These are phyloP conservation scores for Phenoliferia sp. DNA, from an alignment of 1,284 basidiomycete species.

Conservation along the genomic window DNA sequence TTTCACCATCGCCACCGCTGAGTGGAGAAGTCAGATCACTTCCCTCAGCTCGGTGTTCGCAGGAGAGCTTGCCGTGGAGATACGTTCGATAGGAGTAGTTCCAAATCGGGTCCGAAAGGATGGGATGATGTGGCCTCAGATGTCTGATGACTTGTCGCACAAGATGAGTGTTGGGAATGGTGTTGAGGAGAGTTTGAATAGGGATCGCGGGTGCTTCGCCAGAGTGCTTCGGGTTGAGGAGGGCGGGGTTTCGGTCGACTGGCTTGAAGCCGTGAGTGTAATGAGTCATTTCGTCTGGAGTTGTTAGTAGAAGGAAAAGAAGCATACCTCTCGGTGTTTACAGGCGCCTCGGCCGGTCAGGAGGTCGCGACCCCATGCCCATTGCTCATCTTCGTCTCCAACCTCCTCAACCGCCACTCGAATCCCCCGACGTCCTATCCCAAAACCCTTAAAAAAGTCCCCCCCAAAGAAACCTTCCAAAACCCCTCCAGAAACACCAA, in stretches of 20 bases:
- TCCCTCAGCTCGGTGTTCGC: too few relatives aligned
- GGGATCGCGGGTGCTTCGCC: background rate
- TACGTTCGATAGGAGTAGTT: constrained; percentile 55
- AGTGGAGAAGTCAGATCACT: background rate
- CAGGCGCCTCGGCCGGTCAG: too few relatives aligned
- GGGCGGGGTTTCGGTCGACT: constrained; percentile 2
- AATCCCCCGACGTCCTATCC: too few relatives aligned
- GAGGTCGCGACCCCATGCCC: too few relatives aligned
- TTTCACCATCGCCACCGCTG: constrained; percentile 15
- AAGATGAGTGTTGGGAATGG: background rate
- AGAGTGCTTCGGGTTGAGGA: background rate
- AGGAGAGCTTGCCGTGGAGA: constrained; percentile 28
- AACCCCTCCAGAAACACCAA: too few relatives aligned
- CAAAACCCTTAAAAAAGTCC: too few relatives aligned
- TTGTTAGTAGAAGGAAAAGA: too few relatives aligned
- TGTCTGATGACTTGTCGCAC: constrained; percentile 36
- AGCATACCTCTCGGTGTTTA: too few relatives aligned
- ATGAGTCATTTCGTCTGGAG: background rate
- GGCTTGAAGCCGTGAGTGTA: constrained; percentile 6
- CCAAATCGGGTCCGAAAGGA: constrained; percentile 51
- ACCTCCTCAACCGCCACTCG: too few relatives aligned
- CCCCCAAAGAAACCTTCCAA: too few relatives aligned
- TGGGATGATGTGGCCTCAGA: constrained; percentile 46
- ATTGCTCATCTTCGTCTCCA: too few relatives aligned
- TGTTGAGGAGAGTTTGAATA: background rate